A percentile compares a stretch with the other conserved stretches of the same genome.
These are phyloP conservation scores for Leccinum uliginosum DNA, from an alignment of 768 basidiomycete species.

Conservation along the genomic window DNA sequence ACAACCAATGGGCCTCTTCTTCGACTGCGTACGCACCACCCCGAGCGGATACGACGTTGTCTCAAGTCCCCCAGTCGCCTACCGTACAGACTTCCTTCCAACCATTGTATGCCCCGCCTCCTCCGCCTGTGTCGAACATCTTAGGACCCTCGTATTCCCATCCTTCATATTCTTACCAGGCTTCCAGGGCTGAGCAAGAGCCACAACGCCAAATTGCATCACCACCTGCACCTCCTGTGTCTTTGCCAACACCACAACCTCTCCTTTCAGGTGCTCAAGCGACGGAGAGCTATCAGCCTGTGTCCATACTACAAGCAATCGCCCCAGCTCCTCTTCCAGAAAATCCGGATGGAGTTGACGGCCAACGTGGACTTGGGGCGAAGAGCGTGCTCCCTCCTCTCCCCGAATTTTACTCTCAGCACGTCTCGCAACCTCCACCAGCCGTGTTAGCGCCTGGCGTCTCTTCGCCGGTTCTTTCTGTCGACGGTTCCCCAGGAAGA, in stretches of 20 bases:
- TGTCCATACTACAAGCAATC: slow-evolving; percentile 16
- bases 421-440: slow-evolving; percentile 16
- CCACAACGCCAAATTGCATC: slow-evolving; percentile 11
- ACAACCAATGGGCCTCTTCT: slow-evolving; percentile 30
- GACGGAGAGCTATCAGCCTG: slow-evolving; percentile 17
- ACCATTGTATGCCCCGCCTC: slow-evolving; percentile 25
- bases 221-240: slow-evolving; percentile 4
- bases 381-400: slow-evolving; percentile 2
- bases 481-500: slow-evolving; percentile 10
- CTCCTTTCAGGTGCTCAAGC: slow-evolving; percentile 8
- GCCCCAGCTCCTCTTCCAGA: slow-evolving; percentile 6
- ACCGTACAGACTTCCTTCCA: slow-evolving; percentile 27
- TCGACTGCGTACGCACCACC: slow-evolving; percentile 18
- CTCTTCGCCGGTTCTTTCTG: slow-evolving; percentile 18
- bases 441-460: slow-evolving; percentile 10
- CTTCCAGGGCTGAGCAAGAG: slow-evolving; percentile 11
- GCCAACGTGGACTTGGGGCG: slow-evolving; percentile 12
- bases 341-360: slow-evolving; percentile 2
- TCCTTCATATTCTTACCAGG: slow-evolving; percentile 9
- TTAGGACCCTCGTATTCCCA: slow-evolving; percentile 15
- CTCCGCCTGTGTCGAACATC: slow-evolving; percentile 15
- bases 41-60: slow-evolving; percentile 12
- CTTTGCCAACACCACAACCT: slow-evolving; percentile 10
- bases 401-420: slow-evolving; percentile 14
- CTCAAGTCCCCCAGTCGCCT: slow-evolving; percentile 27